phyloP scores from a whole-genome alignment of 2,329 filamentous ascomycete genomes.

The Calonectria montana region DNA sequence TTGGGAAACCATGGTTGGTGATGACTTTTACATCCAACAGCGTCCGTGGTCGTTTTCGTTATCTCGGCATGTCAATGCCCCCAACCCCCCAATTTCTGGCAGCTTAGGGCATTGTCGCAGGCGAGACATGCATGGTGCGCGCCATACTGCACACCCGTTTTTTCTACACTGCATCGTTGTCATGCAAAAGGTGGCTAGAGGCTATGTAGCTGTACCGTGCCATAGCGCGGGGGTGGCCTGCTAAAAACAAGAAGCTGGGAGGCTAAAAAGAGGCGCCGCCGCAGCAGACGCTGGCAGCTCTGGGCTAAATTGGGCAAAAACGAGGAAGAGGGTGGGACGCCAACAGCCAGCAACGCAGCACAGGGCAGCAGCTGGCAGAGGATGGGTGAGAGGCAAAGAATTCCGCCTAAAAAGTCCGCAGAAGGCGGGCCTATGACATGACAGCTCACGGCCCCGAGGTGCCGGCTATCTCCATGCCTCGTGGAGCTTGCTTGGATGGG shows the following conservation, averaged over 20 bases:
- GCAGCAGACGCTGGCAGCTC: neutral
- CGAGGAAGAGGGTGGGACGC: neutral
- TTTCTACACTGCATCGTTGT: neutral
- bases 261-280: neutral
- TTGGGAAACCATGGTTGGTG: neutral
- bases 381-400: neutral
- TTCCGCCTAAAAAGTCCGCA: slow-evolving; percentile 13
- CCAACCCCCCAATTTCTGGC: neutral
- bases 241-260: neutral
- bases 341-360: neutral
- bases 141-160: neutral
- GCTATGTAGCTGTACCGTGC: neutral
- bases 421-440: slow-evolving; percentile 17
- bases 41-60: neutral
- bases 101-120: neutral
- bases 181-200: no score
- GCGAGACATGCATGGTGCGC: neutral
- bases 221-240: neutral
- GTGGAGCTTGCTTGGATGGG: slow-evolving; percentile 10
- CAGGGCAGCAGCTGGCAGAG: neutral
- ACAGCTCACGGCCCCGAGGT: slow-evolving; percentile 12
- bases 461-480: slow-evolving; percentile 15
- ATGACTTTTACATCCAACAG: neutral
- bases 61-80: neutral
- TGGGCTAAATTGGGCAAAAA: neutral